Percentiles rank a stretch among this genome's conserved stretches.
Conservation (phyloP, 441 rosid genomes). For the Gossypium laxum region DNA sequence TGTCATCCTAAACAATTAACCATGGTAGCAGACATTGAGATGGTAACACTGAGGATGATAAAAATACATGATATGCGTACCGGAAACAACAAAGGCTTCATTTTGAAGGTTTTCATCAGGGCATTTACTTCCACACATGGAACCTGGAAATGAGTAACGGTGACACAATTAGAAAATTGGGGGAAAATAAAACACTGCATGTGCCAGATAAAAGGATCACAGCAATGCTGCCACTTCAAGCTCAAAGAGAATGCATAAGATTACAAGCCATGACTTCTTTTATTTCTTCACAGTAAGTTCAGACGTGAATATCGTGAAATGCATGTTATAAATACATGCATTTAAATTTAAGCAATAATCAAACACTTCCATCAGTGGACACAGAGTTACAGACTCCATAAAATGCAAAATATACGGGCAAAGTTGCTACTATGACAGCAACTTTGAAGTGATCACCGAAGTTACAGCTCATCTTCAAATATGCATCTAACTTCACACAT, state of each 20-base stretch:
- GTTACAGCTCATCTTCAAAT: background rate
- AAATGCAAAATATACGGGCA: background rate
- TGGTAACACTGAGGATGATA: background rate
- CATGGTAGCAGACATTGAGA: background rate
- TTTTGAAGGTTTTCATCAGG: slow-evolving; percentile 88
- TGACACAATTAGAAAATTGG: slow-evolving; percentile 7
- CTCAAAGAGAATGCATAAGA: slow-evolving; percentile 6
- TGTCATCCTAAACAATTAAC: background rate
- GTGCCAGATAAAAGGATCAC: background rate
- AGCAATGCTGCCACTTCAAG: slow-evolving; percentile 11
- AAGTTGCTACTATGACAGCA: slow-evolving; percentile 7
- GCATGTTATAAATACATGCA: background rate
- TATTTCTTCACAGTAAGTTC: background rate
- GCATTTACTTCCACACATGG: slow-evolving; percentile 86
- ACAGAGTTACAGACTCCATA: background rate
- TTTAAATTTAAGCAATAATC: background rate
- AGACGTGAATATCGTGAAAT: background rate
- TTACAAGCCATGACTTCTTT: background rate
- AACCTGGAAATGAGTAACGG: slow-evolving; percentile 45
- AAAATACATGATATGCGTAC: slow-evolving; percentile 30
- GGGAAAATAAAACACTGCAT: background rate
- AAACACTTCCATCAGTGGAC: background rate
- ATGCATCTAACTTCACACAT: slow-evolving; percentile 3
- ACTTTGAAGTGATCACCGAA: background rate
- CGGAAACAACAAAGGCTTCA: slow-evolving; percentile 83